Conservation (phyloP, 768 basidiomycete genomes). For the Chlorophyllum brunneum region DNA sequence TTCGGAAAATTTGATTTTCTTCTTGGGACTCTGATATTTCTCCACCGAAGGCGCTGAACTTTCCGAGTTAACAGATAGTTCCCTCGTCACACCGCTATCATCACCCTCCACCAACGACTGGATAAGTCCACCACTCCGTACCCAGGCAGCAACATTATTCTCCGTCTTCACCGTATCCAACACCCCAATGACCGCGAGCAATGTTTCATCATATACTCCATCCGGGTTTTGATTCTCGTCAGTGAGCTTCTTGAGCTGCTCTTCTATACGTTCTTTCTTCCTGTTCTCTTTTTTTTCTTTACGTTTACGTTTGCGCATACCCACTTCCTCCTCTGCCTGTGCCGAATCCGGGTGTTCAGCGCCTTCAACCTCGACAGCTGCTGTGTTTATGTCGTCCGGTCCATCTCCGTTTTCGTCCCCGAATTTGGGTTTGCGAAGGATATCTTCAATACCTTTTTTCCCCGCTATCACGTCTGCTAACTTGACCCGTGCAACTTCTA, state of each 20-base stretch:
- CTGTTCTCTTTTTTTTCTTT: slow-evolving; percentile 17
- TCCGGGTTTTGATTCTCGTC: slow-evolving; percentile 1
- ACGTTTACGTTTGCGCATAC: slow-evolving; percentile 15
- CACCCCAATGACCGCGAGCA: slow-evolving; percentile 66
- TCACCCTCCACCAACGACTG: background rate
- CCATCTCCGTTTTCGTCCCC: background rate
- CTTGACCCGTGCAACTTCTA: slow-evolving; percentile 5
- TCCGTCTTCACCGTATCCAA: slow-evolving; percentile 56
- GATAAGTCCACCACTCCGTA: slow-evolving; percentile 50
- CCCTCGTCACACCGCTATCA: background rate
- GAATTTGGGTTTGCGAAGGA: background rate
- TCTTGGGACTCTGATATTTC: background rate
- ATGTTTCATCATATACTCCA: slow-evolving; percentile 42
- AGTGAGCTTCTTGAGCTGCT: slow-evolving; percentile 13
- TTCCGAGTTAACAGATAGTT: background rate
- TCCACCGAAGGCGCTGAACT: background rate
- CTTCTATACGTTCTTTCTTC: background rate
- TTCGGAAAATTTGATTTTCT: slow-evolving; percentile 9
- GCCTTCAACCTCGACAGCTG: background rate
- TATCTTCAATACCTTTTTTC: slow-evolving; percentile 8
- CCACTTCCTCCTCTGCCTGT: slow-evolving; percentile 1
- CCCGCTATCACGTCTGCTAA: background rate
- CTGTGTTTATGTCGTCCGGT: background rate
- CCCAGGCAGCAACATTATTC: slow-evolving; percentile 66
- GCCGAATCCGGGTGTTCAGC: background rate